A percentile compares a stretch with the other conserved stretches of the same genome.
Evolutionary conservation across 352 stramenopile genomes (phyloP).

Genomic region (Thalassiosira hispida): DNA sequence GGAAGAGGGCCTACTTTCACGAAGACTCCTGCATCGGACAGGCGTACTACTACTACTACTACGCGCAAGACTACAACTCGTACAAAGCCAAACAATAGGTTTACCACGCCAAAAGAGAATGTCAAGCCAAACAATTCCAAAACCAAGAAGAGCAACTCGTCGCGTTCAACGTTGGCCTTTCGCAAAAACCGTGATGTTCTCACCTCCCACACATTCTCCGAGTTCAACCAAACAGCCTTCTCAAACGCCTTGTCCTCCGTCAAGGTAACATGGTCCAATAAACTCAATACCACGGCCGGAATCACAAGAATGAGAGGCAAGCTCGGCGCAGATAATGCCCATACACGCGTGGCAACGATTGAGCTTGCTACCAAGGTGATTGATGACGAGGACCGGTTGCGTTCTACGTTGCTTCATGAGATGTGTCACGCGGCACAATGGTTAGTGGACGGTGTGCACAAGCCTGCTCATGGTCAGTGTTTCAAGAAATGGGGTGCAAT

Average conservation of each 20-base stretch:
- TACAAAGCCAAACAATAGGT: slow-evolving; percentile 14
- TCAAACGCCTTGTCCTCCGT: slow-evolving; percentile 47
- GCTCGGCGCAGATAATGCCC: slow-evolving; percentile 14
- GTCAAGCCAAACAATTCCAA: slow-evolving; percentile 21
- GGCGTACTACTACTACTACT: not conserved
- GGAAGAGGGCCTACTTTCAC: not conserved
- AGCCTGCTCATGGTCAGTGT: slow-evolving; percentile 80
- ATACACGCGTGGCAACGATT: slow-evolving; percentile 59
- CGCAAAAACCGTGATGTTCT: slow-evolving; percentile 55
- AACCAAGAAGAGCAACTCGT: not conserved
- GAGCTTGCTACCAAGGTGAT: slow-evolving; percentile 85
- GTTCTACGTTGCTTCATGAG: slow-evolving; percentile 84
- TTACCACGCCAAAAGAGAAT: slow-evolving; percentile 10
- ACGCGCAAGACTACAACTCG: not conserved
- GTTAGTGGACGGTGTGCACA: slow-evolving; percentile 81
- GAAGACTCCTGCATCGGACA: not conserved
- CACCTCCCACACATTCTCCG: slow-evolving; percentile 47
- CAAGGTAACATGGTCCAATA: slow-evolving; percentile 72
- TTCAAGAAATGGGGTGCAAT: slow-evolving; percentile 83
- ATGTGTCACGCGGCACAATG: slow-evolving; percentile 86
- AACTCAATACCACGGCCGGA: slow-evolving; percentile 78
- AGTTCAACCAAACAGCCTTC: slow-evolving; percentile 69
- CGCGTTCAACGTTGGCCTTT: slow-evolving; percentile 45
- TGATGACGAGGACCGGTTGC: slow-evolving; percentile 69
- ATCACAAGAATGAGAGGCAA: slow-evolving; percentile 66